Conservation (phyloP, 805 yeast genomes). For the Ogataea haglerorum region DNA sequence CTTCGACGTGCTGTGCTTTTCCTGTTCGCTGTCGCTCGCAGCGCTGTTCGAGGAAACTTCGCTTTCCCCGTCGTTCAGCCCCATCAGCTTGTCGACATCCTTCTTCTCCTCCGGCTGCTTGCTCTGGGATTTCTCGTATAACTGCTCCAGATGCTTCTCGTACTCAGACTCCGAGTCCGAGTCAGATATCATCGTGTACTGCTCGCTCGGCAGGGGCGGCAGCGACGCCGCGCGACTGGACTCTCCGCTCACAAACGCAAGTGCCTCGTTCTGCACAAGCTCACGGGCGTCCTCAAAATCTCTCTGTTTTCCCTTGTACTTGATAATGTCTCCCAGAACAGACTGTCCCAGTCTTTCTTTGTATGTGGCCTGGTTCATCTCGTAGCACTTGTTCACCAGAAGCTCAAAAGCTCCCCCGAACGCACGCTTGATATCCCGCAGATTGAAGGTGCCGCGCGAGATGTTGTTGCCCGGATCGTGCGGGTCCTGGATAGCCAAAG, state of each 20-base stretch:
- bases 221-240: slow-evolving; percentile 15
- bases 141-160: slow-evolving; percentile 11
- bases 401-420: slow-evolving; percentile 86
- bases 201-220: slow-evolving; percentile 35
- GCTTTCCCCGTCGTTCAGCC: slow-evolving; percentile 18
- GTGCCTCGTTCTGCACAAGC: slow-evolving; percentile 60
- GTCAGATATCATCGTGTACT: slow-evolving; percentile 25
- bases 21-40: slow-evolving; percentile 19
- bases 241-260: slow-evolving; percentile 27
- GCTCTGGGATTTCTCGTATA: slow-evolving; percentile 23
- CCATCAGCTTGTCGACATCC: slow-evolving; percentile 26
- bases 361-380: slow-evolving; percentile 61
- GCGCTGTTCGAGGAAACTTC: slow-evolving; percentile 9
- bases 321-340: slow-evolving; percentile 75
- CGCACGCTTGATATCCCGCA: slow-evolving; percentile 75
- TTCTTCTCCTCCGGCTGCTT: slow-evolving; percentile 6
- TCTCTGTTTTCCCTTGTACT: slow-evolving; percentile 68
- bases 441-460: slow-evolving; percentile 78
- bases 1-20: slow-evolving; percentile 14
- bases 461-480: slow-evolving; percentile 80
- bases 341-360: slow-evolving; percentile 67
- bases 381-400: slow-evolving; percentile 70
- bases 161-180: slow-evolving; percentile 26
- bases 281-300: slow-evolving; percentile 75
- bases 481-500: slow-evolving; percentile 85